phyloP scores from a whole-genome alignment of 495 filamentous ascomycete genomes.

The Lasiosphaeria miniovina region DNA sequence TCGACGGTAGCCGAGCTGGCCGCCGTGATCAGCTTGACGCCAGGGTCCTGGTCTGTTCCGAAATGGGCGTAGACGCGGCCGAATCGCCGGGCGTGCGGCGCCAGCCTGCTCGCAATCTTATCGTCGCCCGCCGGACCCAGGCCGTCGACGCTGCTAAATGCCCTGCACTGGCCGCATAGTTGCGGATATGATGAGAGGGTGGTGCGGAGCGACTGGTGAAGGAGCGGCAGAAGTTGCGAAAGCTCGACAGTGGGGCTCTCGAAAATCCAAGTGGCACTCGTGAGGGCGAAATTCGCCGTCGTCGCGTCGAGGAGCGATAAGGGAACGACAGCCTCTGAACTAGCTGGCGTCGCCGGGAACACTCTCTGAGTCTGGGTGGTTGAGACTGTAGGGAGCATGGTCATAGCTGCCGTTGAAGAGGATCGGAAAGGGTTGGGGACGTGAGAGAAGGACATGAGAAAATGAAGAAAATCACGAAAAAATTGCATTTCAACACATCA shows the following conservation, averaged over 20 bases:
- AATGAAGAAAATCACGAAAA: too few relatives aligned
- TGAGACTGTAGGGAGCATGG: background rate
- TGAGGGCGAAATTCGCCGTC: slow-evolving; percentile 4
- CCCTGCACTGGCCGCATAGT: background rate
- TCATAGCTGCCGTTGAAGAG: too few relatives aligned
- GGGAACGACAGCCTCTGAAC: background rate
- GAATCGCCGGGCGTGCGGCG: slow-evolving; percentile 3
- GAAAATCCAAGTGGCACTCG: slow-evolving; percentile 5
- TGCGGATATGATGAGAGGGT: slow-evolving; percentile 2
- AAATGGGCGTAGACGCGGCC: slow-evolving; percentile 8
- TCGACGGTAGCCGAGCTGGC: background rate
- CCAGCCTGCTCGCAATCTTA: background rate
- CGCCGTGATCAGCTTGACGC: slow-evolving; percentile 5
- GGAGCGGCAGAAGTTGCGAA: background rate
- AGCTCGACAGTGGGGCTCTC: background rate
- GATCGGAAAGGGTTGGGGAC: too few relatives aligned
- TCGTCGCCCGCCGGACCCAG: background rate
- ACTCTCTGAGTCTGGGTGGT: background rate
- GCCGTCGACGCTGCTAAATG: background rate
- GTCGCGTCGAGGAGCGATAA: slow-evolving; percentile 8
- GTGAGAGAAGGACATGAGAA: too few relatives aligned
- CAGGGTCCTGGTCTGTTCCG: background rate
- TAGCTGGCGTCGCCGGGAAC: background rate
- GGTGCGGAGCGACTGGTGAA: background rate
- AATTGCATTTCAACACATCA: too few relatives aligned